Evolutionary conservation across 2,329 filamentous ascomycete genomes (phyloP).

Genomic region (Penicillium sp.): DNA sequence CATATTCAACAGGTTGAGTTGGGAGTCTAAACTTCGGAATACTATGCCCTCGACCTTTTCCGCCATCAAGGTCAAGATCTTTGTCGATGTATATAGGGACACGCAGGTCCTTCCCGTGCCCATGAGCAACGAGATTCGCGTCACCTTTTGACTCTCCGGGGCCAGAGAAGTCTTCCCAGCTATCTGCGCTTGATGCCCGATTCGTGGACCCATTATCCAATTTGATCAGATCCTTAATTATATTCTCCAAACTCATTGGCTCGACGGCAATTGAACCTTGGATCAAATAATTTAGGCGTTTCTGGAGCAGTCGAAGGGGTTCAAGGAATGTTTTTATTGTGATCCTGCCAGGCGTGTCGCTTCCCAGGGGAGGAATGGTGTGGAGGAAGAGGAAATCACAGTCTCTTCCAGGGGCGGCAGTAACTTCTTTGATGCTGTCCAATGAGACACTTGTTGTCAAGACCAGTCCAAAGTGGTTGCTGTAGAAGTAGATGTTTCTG

Average conservation of each 20-base stretch:
- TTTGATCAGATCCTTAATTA: slow-evolving; percentile 73
- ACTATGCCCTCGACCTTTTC: slow-evolving; percentile 46
- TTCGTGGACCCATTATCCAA: slow-evolving; percentile 68
- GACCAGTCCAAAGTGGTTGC: slow-evolving; percentile 88
- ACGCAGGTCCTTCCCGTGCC: slow-evolving; percentile 56
- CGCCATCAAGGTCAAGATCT: slow-evolving; percentile 56
- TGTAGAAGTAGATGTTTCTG: slow-evolving; percentile 92
- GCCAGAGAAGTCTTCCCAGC: slow-evolving; percentile 82
- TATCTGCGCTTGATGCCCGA: slow-evolving; percentile 76
- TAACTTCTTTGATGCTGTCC: slow-evolving; percentile 82
- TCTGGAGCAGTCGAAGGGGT: slow-evolving; percentile 78
- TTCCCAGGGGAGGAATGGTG: slow-evolving; percentile 66
- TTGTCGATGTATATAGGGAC: slow-evolving; percentile 66
- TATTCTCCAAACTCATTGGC: slow-evolving; percentile 68
- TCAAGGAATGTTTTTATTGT: slow-evolving; percentile 94
- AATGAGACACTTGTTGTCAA: slow-evolving; percentile 79
- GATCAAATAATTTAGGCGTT: slow-evolving; percentile 82
- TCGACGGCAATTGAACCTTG: slow-evolving; percentile 76
- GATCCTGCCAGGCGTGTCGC: slow-evolving; percentile 70
- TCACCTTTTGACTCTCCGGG: slow-evolving; percentile 60
- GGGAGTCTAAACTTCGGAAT: slow-evolving; percentile 80
- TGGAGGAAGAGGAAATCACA: slow-evolving; percentile 93
- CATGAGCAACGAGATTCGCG: slow-evolving; percentile 41
- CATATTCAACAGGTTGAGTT: slow-evolving; percentile 77
- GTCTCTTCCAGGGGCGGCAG: slow-evolving; percentile 83